Base-by-base conservation (phyloP, 768 basidiomycete species). In the Pulveroboletus sp. region DNA sequence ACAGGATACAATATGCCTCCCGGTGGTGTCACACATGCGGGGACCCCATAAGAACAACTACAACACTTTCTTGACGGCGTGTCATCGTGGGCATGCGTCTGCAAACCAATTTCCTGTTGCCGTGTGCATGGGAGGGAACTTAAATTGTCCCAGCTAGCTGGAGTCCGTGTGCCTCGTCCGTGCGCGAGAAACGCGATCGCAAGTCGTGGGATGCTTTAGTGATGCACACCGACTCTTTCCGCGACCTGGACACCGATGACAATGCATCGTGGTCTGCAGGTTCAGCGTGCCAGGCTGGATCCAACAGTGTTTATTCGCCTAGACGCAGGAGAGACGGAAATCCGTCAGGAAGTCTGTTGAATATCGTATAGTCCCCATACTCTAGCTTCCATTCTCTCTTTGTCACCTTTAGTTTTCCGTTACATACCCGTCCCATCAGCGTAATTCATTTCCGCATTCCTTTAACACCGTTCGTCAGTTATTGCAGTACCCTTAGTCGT, bases 1-100 rank as follows among this genome's bases (percentile, higher is more conserved):
- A 90, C 83, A 1, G 89, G 86, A 68, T 94, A 94, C 3, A 79
- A 71, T 1, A 86, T 85, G 63, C 94, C 93, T 6, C 93, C 91
- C 42, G 92, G 81, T 39, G 93, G 69, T 1, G 90, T 90, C 8
- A 91, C 86, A 57, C 82, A 87, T 21, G 93, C 79, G 47, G 94
- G 74, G 10, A 89, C 89, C 0, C 82, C 88, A 61, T 94, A 89
- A 1, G 88, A 81, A 2, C 81, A 88, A 10, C 76, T 79, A 43
- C 73, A 73, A 21, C 73, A 80, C 57, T 79, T 75, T 57, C 81
- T 66, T 43, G 75, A 76, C 27, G 84, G 70, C 0, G 78, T 75
- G 49, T 86, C 86, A 49, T 90, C 88, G 56, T 90, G 95, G 0
- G 88, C 81, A 65, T 93, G 87, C 80, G 65, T 94, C 93, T 1